These are phyloP conservation scores for Venturia carpophila DNA, from an alignment of 2,329 filamentous ascomycete species.

Conservation along the genomic window DNA sequence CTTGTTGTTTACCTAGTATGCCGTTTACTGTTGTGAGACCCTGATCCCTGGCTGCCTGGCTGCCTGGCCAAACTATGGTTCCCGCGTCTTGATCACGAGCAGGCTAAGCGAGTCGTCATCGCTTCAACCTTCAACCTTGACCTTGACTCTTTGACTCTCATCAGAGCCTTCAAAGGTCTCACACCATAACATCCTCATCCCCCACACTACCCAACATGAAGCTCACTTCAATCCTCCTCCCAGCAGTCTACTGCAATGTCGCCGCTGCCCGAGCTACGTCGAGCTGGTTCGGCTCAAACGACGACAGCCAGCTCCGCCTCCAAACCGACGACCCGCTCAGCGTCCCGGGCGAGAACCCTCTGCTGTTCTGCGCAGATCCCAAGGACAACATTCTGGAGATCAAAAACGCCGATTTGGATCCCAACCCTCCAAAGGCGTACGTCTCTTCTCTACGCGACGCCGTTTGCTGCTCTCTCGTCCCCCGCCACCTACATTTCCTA, in stretches of 20 bases:
- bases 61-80: not conserved
- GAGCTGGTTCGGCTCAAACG: conserved; percentile 11
- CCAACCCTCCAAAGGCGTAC: conserved; percentile 83
- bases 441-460: conserved; percentile 31
- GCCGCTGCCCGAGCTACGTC: conserved; percentile 3
- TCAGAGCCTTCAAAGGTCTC: not conserved
- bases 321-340: conserved; percentile 43
- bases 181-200: not conserved
- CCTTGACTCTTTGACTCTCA: not conserved
- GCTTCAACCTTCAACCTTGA: not conserved
- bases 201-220: conserved; percentile 7
- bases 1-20: not conserved
- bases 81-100: not conserved
- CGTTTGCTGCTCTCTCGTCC: not conserved
- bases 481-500: conserved; percentile 8
- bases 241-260: conserved; percentile 5
- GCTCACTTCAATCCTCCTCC: conserved; percentile 12
- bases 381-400: conserved; percentile 65
- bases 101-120: not conserved
- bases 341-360: conserved; percentile 78
- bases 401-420: conserved; percentile 67
- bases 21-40: not conserved
- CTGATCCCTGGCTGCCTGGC: not conserved
- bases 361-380: conserved; percentile 69
- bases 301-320: conserved; percentile 8